phyloP scores from a whole-genome alignment of 2,329 filamentous ascomycete genomes.

The Sarocladium kiliense region DNA sequence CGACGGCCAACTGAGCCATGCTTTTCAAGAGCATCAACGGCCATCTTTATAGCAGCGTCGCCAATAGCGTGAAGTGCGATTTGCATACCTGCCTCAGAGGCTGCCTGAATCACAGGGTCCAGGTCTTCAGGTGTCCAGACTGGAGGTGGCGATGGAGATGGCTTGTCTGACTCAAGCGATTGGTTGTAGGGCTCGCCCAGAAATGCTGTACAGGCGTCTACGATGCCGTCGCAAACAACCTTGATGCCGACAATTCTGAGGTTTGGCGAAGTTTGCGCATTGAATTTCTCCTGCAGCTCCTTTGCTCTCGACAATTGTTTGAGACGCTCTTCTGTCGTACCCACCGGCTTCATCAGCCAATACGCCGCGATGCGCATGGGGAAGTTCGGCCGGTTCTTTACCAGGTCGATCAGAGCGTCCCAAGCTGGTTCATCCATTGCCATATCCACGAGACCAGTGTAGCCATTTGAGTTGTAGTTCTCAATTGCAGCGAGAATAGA shows the following conservation, averaged over 20 bases:
- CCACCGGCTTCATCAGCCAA: constrained; percentile 48
- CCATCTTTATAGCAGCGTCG: constrained; percentile 50
- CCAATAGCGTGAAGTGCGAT: constrained; percentile 60
- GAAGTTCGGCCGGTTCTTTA: constrained; percentile 23
- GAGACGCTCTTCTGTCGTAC: constrained; percentile 14
- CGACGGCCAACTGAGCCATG: constrained; percentile 37
- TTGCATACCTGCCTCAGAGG: constrained; percentile 48
- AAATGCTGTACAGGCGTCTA: constrained; percentile 58
- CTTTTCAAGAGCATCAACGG: constrained; percentile 47
- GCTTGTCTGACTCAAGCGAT: too few relatives aligned
- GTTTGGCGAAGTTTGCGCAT: constrained; percentile 18
- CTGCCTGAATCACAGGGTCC: constrained; percentile 46
- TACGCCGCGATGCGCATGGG: constrained; percentile 36
- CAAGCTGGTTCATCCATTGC: constrained; percentile 41
- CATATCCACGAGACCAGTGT: constrained; percentile 41
- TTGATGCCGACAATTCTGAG: constrained; percentile 55
- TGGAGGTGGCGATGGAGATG: constrained; percentile 26
- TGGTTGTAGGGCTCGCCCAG: constrained; percentile 54
- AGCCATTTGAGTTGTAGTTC: constrained; percentile 34
- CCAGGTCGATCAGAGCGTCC: constrained; percentile 28
- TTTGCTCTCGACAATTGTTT: constrained; percentile 33
- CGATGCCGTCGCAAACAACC: constrained; percentile 57
- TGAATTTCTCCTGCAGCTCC: constrained; percentile 28
- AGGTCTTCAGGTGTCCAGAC: constrained; percentile 51
- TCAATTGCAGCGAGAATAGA: constrained; percentile 31